Conservation (phyloP, 164 flowering plant species). For the Pachysandra terminalis region DNA sequence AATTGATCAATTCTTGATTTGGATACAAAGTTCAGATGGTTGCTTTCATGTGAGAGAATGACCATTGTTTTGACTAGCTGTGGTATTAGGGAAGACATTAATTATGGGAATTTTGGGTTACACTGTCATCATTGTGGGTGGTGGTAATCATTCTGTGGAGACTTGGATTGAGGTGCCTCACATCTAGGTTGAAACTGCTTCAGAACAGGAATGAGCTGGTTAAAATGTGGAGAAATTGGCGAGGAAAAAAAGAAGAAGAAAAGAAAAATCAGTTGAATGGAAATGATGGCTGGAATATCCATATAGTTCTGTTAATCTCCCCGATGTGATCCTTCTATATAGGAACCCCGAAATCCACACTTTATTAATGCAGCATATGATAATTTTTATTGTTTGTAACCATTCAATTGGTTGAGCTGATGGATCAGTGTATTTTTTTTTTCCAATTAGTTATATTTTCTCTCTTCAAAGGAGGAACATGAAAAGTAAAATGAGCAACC, state of each 20-base stretch:
- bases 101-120: background rate
- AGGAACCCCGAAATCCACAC: too few species aligned
- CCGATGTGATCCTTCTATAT: too few species aligned
- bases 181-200: background rate
- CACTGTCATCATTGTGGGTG: background rate
- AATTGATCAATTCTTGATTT: background rate
- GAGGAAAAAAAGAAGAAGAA: too few species aligned
- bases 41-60: background rate
- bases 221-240: too few species aligned
- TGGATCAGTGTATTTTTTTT: too few species aligned
- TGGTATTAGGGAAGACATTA: background rate
- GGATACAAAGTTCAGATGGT: background rate
- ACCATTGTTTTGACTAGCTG: background rate
- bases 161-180: background rate
- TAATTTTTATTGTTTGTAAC: too few species aligned
- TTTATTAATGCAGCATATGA: too few species aligned
- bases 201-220: background rate
- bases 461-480: too few species aligned
- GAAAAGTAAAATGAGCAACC: too few species aligned
- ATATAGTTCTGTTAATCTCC: too few species aligned
- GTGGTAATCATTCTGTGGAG: background rate
- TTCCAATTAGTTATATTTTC: too few species aligned
- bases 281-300: background rate
- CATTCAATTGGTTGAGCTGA: too few species aligned
- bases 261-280: background rate